phyloP scores from a whole-genome alignment of 352 stramenopile genomes.

The Globisporangium splendens region DNA sequence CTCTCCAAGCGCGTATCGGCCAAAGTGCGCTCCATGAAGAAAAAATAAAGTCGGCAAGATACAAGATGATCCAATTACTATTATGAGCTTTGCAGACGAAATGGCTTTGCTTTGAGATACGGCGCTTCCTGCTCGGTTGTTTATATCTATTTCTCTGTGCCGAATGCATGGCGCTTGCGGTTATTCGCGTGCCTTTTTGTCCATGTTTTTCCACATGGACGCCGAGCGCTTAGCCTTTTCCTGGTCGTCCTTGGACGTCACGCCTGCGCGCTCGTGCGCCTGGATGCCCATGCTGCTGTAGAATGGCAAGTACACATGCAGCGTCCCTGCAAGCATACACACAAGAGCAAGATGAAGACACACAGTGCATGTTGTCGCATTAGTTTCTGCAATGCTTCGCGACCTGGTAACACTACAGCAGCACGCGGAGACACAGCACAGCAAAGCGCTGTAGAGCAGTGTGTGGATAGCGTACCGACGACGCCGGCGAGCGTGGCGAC shows the following conservation, averaged over 20 bases:
- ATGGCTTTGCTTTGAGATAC: background rate
- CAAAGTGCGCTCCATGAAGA: slow-evolving; percentile 39
- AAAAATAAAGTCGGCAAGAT: background rate
- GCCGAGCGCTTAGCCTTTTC: slow-evolving; percentile 14
- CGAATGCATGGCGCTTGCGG: background rate
- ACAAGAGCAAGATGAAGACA: too few relatives aligned
- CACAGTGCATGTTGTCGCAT: too few relatives aligned
- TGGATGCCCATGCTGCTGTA: slow-evolving; percentile 33
- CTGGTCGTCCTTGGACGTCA: slow-evolving; percentile 1
- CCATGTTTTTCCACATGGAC: slow-evolving; percentile 51
- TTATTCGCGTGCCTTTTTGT: slow-evolving; percentile 17
- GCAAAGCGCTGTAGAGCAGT: background rate
- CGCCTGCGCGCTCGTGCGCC: slow-evolving; percentile 24
- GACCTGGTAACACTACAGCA: too few relatives aligned
- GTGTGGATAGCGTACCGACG: slow-evolving; percentile 15
- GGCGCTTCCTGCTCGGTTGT: background rate
- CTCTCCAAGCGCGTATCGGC: slow-evolving; percentile 37
- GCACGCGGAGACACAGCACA: too few relatives aligned
- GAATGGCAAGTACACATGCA: slow-evolving; percentile 38
- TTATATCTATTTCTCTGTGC: background rate
- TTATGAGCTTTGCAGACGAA: background rate
- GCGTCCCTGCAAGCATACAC: slow-evolving; percentile 17
- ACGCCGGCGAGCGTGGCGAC: slow-evolving; percentile 24
- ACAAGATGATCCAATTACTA: background rate
- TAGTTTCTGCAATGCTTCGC: too few relatives aligned